Evolutionary conservation across 73 alveolate genomes (phyloP).

Genomic region (Paramecium pentaurelia): DNA sequence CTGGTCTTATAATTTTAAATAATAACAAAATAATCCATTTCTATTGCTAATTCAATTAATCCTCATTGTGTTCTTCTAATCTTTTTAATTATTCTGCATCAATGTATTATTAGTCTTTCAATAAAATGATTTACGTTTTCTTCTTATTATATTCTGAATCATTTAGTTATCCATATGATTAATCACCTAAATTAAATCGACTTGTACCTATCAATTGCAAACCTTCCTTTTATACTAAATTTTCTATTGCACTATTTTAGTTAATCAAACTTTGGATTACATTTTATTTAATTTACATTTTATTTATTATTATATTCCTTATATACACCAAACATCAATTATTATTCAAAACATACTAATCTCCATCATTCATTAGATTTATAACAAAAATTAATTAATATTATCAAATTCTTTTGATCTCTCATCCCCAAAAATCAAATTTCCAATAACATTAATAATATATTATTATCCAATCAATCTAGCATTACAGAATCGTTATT

Average conservation of each 20-base stretch:
- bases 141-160: not conserved
- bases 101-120: not conserved
- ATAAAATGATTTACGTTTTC: not conserved
- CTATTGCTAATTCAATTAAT: not conserved
- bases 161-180: not conserved
- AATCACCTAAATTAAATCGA: not conserved
- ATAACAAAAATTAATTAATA: not conserved
- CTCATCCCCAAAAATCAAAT: not conserved
- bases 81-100: not conserved
- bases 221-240: not conserved
- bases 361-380: not conserved
- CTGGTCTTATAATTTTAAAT: not conserved
- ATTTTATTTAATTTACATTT: constrained; percentile 11
- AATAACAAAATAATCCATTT: not conserved
- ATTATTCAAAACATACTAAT: not conserved
- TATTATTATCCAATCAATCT: not conserved
- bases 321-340: not conserved
- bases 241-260: not conserved
- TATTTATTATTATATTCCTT: not conserved
- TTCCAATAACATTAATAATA: not conserved
- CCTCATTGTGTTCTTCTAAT: not conserved
- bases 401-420: not conserved
- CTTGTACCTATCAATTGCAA: not conserved
- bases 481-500: not conserved
- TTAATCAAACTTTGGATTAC: not conserved